Evolutionary conservation across 257 asterid species (phyloP), one percentile per base, ranked within the genome.

Genomic region (Voacanga thouarsii): DNA sequence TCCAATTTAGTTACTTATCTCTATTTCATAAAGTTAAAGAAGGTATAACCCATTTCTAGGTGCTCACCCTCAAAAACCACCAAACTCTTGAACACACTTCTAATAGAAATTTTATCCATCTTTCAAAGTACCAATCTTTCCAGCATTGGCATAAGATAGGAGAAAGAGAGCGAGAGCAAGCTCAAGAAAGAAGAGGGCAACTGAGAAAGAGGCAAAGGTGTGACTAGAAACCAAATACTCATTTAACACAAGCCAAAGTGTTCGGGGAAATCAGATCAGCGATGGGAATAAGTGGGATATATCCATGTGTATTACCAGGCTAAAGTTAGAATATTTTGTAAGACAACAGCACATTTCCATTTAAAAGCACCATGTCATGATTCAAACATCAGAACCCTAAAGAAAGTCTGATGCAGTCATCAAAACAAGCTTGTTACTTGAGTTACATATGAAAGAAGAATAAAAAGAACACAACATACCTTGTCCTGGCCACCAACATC

Each of bases 401-500:
- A 37, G 67, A 50, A 9, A 45, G 28, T 12, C 26, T 11, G 23
- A 57, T 47, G 9, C 24, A 56, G 63, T 44, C 26, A 30, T 43
- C 49, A 21, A 21, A 24, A 60, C 2, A 24, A 78, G 43, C 24
- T 21, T 21, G 16, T 15, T n/a, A 41, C 21, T 71, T 24, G 18
- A 50, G 75, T 56, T 19, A 50, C 30, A 12, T n/a, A 65, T 28
- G 41, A 30, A 37, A 8, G 53, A 67, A 8, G 0, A 67, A 43
- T 28, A 12, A 24, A 69, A 33, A 23, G 51, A 15, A 15, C 11
- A 28, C 49, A 26, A 5, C 77, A 18, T 39, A 83, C 87, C 87
- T 83, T 83, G 78, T 83, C 87, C 81, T 83, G 87, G 63, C 87
- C 87, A 39, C 87, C 87, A 47, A 83, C 87, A 69, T 83, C 87